Evolutionary conservation across 2,329 filamentous ascomycete species (phyloP).

Genomic region (Didymella sp.): DNA sequence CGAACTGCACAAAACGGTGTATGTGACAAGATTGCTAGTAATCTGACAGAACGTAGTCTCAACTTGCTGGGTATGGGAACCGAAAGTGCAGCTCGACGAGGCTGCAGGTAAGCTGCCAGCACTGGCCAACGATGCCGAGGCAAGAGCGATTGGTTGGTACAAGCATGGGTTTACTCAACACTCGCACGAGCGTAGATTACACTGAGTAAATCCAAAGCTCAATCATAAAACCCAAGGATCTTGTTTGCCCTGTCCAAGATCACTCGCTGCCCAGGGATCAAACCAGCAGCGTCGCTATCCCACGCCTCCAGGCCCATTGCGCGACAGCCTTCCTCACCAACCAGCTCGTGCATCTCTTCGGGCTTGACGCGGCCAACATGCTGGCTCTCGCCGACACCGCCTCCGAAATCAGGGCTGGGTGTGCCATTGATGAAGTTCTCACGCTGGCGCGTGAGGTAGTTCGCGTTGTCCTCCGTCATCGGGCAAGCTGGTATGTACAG

Average conservation of each 20-base stretch:
- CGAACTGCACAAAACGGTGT: no score
- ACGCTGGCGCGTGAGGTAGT: slow-evolving; percentile 74
- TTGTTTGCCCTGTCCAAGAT: slow-evolving; percentile 62
- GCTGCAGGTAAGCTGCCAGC: no score
- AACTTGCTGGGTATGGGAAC: no score
- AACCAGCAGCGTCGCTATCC: slow-evolving; percentile 56
- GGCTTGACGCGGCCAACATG: slow-evolving; percentile 54
- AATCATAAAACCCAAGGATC: slow-evolving; percentile 58
- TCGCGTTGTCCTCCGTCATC: slow-evolving; percentile 74
- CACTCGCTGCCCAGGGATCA: slow-evolving; percentile 60
- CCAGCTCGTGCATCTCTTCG: slow-evolving; percentile 48
- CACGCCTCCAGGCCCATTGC: slow-evolving; percentile 62
- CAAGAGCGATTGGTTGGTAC: no score
- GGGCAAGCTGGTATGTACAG: slow-evolving; percentile 90
- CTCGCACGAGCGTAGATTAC: no score
- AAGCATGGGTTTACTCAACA: no score
- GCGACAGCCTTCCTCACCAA: slow-evolving; percentile 58
- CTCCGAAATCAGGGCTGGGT: slow-evolving; percentile 58
- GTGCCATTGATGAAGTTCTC: slow-evolving; percentile 71
- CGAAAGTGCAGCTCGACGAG: no score
- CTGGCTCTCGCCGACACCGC: slow-evolving; percentile 68
- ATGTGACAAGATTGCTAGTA: no score
- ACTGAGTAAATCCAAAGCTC: no score
- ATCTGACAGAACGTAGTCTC: no score
- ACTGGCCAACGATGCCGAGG: no score